These are phyloP conservation scores for Silene uniflora DNA, from an alignment of 148 eudicot species.

Conservation along the genomic window DNA sequence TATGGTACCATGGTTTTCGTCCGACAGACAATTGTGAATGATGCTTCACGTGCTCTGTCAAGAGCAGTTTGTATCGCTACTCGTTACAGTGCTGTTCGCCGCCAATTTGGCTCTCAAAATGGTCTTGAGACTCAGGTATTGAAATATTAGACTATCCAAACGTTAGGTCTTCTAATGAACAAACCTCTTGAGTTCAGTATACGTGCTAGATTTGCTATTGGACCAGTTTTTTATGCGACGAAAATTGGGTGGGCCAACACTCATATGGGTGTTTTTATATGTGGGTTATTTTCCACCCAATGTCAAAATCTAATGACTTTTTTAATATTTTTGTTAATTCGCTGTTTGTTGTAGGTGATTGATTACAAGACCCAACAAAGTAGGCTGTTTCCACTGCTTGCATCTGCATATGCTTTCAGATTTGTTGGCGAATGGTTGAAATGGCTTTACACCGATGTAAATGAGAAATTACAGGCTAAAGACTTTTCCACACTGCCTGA, in stretches of 20 bases:
- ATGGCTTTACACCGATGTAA: conserved; percentile 92
- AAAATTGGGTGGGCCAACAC: no score
- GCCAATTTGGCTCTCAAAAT: conserved; percentile 86
- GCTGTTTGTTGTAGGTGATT: conserved; percentile 91
- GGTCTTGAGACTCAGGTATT: conserved; percentile 94
- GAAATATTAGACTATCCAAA: neutral
- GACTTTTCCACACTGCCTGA: conserved; percentile 96
- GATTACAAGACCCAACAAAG: conserved; percentile 97
- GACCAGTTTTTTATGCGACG: no score
- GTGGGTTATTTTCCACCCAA: no score
- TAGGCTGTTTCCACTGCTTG: conserved; percentile 94
- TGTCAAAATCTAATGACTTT: no score
- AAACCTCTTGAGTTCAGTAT: no score
- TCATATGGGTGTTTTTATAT: no score
- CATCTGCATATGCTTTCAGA: conserved; percentile 97
- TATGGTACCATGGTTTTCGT: conserved; percentile 97
- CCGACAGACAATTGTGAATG: conserved; percentile 74
- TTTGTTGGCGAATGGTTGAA: conserved; percentile 91
- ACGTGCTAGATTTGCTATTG: no score
- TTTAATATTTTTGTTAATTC: neutral
- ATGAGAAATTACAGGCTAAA: conserved; percentile 67
- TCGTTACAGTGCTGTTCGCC: conserved; percentile 92
- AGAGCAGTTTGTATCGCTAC: conserved; percentile 92
- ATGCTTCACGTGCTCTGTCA: conserved; percentile 85
- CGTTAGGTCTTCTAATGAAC: no score